Evolutionary conservation across 2,329 filamentous ascomycete species (phyloP), one percentile per base, ranked within the genome.

Genomic region (Epicoccum nigrum): DNA sequence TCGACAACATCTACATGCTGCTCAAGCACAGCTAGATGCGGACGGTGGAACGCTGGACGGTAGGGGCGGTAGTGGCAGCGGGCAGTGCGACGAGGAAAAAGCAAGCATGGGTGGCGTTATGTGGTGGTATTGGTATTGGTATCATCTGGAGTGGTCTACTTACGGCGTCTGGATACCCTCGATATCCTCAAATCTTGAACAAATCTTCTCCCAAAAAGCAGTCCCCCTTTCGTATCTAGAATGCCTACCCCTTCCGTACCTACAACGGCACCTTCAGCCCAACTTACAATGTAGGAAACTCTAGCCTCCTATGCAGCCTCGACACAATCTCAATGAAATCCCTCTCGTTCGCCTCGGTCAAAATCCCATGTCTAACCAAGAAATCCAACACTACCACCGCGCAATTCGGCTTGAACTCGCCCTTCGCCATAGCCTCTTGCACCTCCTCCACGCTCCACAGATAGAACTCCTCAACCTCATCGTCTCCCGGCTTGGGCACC

Each of bases 341-440:
- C 41, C 83, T 81, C 76, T 97, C 92, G 68, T 92, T 90, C 63
- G 89, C 89, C 34, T 78, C 74, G 7, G 87, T 95, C 67, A 97
- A 69, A 55, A 96, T 84, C 0, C 90, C 89, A 73, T 92, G 90
- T 45, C 93, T 83, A 60, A 96, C 80, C 69, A 99, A 89, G 76
- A 97, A 99, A 72, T 97, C 92, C 37, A 97, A 75, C 69, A 94
- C 76, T 39, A 96, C 84, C 51, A 94, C 71, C 12, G 89, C 88
- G 73, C 92, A 97, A 72, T 97, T 97, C 2, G 92, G 89, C 79
- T 99, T 99, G 79, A 93, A 99, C 62, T 87, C 83, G 12, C 89
- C 90, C 44, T 79, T 77, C 13, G 80, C 81, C 67, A 99, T 76
- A 35, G 87, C 85, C 50, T 80, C 78, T 72, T 86, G 83, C 35